Evolutionary conservation across 2,329 filamentous ascomycete genomes (phyloP).

Genomic region (Arthrobotrys sinensis): DNA sequence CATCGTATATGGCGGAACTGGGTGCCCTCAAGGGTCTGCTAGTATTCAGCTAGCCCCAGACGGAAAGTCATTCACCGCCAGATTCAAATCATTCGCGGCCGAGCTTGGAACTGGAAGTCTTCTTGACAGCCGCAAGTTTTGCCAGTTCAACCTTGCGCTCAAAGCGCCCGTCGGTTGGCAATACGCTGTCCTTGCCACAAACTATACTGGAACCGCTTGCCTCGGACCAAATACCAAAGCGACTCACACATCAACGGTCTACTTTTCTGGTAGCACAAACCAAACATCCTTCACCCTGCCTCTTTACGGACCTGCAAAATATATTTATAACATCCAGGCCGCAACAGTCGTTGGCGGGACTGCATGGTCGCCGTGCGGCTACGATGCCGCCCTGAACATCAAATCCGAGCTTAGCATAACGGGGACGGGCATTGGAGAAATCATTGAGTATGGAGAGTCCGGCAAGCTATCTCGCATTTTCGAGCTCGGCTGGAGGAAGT

Average conservation of each 20-base stretch:
- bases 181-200: slow-evolving; percentile 38
- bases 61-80: slow-evolving; percentile 23
- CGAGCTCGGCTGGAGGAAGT: slow-evolving; percentile 35
- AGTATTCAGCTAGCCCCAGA: slow-evolving; percentile 20
- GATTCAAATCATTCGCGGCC: slow-evolving; percentile 29
- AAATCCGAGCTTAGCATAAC: slow-evolving; percentile 41
- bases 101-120: slow-evolving; percentile 23
- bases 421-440: slow-evolving; percentile 25
- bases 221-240: slow-evolving; percentile 26
- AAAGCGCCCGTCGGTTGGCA: slow-evolving; percentile 37
- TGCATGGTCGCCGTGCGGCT: slow-evolving; percentile 32
- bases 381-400: slow-evolving; percentile 31
- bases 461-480: slow-evolving; percentile 30
- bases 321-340: slow-evolving; percentile 30
- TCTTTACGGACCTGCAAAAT: slow-evolving; percentile 31
- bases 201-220: slow-evolving; percentile 27
- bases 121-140: slow-evolving; percentile 35
- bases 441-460: slow-evolving; percentile 28
- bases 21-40: slow-evolving; percentile 44
- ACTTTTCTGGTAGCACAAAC: slow-evolving; percentile 38
- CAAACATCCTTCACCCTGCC: slow-evolving; percentile 6
- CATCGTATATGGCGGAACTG: slow-evolving; percentile 49
- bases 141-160: slow-evolving; percentile 40
- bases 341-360: not conserved
- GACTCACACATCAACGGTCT: slow-evolving; percentile 33